A percentile compares a stretch with the other conserved stretches of the same genome.
These are phyloP conservation scores for Heimioporus sp. DNA, from an alignment of 768 basidiomycete species.

Conservation along the genomic window DNA sequence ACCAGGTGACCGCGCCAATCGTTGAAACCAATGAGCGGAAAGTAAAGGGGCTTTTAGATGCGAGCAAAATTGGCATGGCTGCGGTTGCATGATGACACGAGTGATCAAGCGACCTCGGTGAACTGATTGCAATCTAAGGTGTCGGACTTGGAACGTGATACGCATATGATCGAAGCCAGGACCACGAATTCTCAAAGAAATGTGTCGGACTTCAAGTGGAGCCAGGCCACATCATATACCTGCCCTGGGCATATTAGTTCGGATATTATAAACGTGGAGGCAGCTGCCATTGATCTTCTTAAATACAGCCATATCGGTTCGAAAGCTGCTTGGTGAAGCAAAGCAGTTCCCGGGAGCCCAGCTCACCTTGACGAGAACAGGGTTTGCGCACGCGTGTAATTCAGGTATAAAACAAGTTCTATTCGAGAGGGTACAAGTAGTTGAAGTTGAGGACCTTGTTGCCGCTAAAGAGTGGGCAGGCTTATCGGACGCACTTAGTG, in stretches of 20 bases:
- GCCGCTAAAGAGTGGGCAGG: not conserved
- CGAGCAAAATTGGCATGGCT: too few species aligned
- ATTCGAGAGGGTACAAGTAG: slow-evolving; percentile 25
- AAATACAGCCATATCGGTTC: not conserved
- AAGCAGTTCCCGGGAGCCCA: not conserved
- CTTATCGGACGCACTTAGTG: slow-evolving; percentile 45
- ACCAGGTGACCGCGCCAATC: too few species aligned
- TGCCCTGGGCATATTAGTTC: slow-evolving; percentile 2
- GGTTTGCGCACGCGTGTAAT: not conserved
- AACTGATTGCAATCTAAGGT: not conserved
- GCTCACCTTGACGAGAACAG: slow-evolving; percentile 4
- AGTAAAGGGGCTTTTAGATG: too few species aligned
- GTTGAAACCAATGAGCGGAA: too few species aligned
- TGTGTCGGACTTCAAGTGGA: not conserved
- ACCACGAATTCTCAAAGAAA: not conserved
- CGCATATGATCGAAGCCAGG: not conserved
- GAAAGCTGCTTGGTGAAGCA: not conserved
- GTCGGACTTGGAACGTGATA: not conserved
- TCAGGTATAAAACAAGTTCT: slow-evolving; percentile 22
- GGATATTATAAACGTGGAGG: not conserved
- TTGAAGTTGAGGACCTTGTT: slow-evolving; percentile 5
- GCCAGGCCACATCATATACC: not conserved
- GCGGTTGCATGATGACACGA: too few species aligned
- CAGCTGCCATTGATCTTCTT: not conserved
- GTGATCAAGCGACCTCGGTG: too few species aligned